Conservation (phyloP, 2,329 filamentous ascomycete genomes). For the Fusarium continuum region DNA sequence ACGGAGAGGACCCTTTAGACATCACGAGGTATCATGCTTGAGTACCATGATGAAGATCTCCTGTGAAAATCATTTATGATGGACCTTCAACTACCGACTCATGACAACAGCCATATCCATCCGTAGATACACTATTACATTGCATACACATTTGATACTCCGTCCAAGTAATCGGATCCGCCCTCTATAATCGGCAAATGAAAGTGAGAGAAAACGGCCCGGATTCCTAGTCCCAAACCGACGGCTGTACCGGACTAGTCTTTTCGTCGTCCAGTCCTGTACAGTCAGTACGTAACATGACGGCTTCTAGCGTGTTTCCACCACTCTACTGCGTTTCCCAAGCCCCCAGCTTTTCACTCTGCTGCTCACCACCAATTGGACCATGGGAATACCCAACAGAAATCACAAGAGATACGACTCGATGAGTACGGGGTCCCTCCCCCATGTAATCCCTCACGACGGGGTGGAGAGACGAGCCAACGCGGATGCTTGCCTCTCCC, state of each 20-base stretch:
- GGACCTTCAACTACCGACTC: not conserved
- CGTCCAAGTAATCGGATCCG: conserved; percentile 16
- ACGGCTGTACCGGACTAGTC: conserved; percentile 27
- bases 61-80: conserved; percentile 1
- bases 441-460: conserved; percentile 2
- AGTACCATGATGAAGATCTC: conserved; percentile 18
- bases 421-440: not conserved
- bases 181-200: conserved; percentile 4
- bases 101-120: not conserved
- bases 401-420: not conserved
- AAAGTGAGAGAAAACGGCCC: conserved; percentile 22
- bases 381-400: conserved; percentile 24
- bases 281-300: conserved; percentile 39
- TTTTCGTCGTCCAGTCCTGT: conserved; percentile 3
- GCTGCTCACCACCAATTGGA: conserved; percentile 23
- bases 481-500: conserved; percentile 2
- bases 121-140: not conserved
- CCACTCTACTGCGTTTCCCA: not conserved
- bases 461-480: not conserved
- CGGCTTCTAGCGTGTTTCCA: conserved; percentile 28
- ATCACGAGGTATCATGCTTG: not conserved
- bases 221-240: conserved; percentile 23
- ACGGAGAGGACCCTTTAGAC: not conserved
- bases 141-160: not conserved
- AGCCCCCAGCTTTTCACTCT: conserved; percentile 24